A percentile compares a stretch with the other conserved stretches of the same genome.
Conservation (phyloP, 2,329 filamentous ascomycete species). For the Aspergillus glaucus region DNA sequence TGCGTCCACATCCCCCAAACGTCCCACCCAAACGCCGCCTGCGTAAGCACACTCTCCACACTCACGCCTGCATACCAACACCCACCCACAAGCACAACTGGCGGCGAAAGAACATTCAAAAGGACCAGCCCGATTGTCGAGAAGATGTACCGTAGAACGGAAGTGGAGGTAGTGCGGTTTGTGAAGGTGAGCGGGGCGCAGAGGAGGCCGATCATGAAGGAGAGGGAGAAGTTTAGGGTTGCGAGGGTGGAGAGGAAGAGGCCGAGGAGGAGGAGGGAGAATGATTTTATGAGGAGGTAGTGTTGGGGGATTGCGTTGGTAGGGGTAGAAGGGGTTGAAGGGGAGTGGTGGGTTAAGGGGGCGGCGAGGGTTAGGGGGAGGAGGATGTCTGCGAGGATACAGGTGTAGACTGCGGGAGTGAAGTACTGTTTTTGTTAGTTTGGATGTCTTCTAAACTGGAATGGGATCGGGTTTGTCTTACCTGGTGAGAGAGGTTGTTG, state of each 20-base stretch:
- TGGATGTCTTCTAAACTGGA: conserved; percentile 4
- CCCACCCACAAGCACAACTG: conserved; percentile 46
- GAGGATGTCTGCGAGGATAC: conserved; percentile 49
- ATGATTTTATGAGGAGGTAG: conserved; percentile 73
- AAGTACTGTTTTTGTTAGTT: conserved; percentile 46
- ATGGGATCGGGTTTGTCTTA: conserved; percentile 38
- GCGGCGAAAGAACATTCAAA: conserved; percentile 58
- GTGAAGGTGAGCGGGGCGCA: conserved; percentile 73
- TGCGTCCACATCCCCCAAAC: conserved; percentile 86
- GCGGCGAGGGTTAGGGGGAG: conserved; percentile 55
- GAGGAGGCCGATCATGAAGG: conserved; percentile 75
- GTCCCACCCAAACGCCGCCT: conserved; percentile 81
- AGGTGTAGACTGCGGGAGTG: conserved; percentile 52
- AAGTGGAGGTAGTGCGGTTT: conserved; percentile 15
- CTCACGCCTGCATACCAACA: conserved; percentile 43
- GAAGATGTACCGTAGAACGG: conserved; percentile 15
- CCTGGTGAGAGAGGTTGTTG: conserved; percentile 62
- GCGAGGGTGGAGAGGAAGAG: conserved; percentile 88
- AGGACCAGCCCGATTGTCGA: conserved; percentile 42
- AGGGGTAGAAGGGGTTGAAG: conserved; percentile 45
- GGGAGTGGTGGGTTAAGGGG: conserved; percentile 43
- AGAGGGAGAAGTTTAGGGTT: conserved; percentile 90
- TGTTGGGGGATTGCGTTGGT: conserved; percentile 48
- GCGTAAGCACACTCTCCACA: conserved; percentile 56
- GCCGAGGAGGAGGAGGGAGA: conserved; percentile 86